Evolutionary conservation across 2,329 filamentous ascomycete species (phyloP), one percentile per base, ranked within the genome.

Genomic region (Furcasterigmium sp.): DNA sequence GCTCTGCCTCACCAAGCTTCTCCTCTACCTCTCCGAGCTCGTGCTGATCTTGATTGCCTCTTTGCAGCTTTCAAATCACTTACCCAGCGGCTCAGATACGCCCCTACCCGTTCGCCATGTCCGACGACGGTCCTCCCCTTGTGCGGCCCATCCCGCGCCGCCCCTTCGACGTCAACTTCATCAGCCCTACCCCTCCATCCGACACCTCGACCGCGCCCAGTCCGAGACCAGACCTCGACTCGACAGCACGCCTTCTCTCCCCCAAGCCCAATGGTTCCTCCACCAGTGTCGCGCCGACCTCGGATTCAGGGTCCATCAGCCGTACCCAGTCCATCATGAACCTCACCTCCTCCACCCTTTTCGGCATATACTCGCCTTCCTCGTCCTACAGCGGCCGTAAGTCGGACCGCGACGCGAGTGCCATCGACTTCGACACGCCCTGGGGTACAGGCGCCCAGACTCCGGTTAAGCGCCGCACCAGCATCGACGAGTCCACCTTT

Each of bases 301-400:
- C 49, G 19, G 58, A 58, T 17, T 49, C 62, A 51, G 46, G 54
- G 38, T 66, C 75, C 41, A 70, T 80, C 51, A 84, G 78, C 57
- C 81, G 87, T 46, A 86, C 84, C 19, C 81, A 85, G 51, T 95
- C 89, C 9, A 78, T 89, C 45, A 71, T 90, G 57, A 95, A 96
- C 60, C 75, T 98, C 47, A 95, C 89, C 4, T 84, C 87, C 9
- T 91, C 89, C 3, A 95, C 93, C 0, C 77, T 98, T 5, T 87
- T 85, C 53, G 91, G 93, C 43, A 98, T 98, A 56, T 98, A 95
- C 70, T 83, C 82, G 10, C 82, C 81, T 7, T 78, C 79, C 1
- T 74, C 76, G 25, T 76, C 77, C 45, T 58, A 59, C 45, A 60
- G 61, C 42, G 32, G 32, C 4, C 23, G 23, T 11, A 35, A 17